Conservation (phyloP, 2,329 filamentous ascomycete species). For the Cladophialophora immunda region DNA sequence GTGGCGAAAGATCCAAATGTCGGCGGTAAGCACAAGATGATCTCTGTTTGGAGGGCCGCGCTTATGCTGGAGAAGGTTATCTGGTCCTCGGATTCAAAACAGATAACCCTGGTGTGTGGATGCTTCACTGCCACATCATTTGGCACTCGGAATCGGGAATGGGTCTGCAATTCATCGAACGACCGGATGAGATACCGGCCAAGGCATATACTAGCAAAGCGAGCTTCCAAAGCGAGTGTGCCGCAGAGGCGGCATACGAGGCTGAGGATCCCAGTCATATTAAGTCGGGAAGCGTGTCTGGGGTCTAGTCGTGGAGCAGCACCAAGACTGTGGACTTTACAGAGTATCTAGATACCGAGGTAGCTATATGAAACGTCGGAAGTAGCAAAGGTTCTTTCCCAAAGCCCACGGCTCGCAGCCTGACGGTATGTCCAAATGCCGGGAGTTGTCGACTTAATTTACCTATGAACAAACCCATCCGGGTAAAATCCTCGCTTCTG, state of each 20-base stretch:
- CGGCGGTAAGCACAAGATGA: not conserved
- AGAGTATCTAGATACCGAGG: too few relatives aligned
- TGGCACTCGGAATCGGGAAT: conserved; percentile 76
- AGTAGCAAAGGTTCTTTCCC: too few relatives aligned
- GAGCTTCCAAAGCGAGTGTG: not conserved
- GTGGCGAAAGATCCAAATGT: not conserved
- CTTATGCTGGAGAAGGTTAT: conserved; percentile 54
- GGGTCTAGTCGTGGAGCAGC: not conserved
- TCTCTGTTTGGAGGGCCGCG: not conserved
- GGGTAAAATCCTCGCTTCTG: too few relatives aligned
- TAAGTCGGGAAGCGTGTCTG: not conserved
- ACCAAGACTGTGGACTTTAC: not conserved
- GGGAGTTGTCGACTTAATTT: too few relatives aligned
- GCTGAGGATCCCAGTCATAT: not conserved
- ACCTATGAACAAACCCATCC: too few relatives aligned
- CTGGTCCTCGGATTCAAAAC: conserved; percentile 65
- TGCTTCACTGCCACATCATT: conserved; percentile 83
- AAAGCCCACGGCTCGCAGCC: too few relatives aligned
- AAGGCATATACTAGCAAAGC: not conserved
- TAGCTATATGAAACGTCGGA: too few relatives aligned
- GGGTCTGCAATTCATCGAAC: conserved; percentile 52
- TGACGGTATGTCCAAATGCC: too few relatives aligned
- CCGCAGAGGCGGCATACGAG: not conserved
- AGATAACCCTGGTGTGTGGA: conserved; percentile 65
- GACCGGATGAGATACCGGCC: conserved; percentile 29